Evolutionary conservation across 2,329 filamentous ascomycete species (phyloP).

Genomic region (Arthrobotrys entomopaga): DNA sequence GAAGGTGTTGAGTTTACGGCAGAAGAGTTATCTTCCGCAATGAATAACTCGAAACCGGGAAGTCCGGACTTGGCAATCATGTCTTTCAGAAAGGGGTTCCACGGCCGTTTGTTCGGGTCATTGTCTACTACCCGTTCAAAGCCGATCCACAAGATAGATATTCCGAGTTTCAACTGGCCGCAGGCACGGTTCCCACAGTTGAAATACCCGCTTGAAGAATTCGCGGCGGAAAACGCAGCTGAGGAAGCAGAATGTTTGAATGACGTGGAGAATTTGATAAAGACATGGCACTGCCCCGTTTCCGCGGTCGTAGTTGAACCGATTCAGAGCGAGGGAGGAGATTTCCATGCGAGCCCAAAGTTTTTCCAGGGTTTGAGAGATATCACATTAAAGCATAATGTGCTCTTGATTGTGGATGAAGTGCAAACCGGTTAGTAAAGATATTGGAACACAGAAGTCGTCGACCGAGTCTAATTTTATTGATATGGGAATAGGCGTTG

Average conservation of each 20-base stretch:
- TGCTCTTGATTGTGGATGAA: constrained; percentile 91
- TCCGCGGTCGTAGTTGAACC: constrained; percentile 87
- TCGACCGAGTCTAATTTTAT: constrained; percentile 3
- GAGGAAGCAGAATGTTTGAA: constrained; percentile 83
- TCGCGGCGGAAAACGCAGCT: constrained; percentile 80
- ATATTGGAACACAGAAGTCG: too few species aligned
- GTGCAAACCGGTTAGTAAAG: constrained; percentile 77
- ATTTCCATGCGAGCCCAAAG: constrained; percentile 87
- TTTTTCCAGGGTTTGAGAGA: constrained; percentile 88
- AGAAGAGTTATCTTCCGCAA: constrained; percentile 77
- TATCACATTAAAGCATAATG: constrained; percentile 78
- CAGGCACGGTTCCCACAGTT: constrained; percentile 85
- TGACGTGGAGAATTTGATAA: constrained; percentile 84
- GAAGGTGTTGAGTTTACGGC: constrained; percentile 79
- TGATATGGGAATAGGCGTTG: constrained; percentile 66
- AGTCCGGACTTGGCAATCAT: constrained; percentile 83
- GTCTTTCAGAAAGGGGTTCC: constrained; percentile 88
- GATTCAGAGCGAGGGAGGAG: constrained; percentile 91
- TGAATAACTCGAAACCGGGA: constrained; percentile 84
- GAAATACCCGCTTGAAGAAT: constrained; percentile 85
- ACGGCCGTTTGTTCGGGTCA: constrained; percentile 87
- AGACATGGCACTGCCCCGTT: constrained; percentile 75
- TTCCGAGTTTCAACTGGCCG: constrained; percentile 94
- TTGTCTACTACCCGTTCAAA: constrained; percentile 91
- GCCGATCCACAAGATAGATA: constrained; percentile 93